Evolutionary conservation across 176 grass and related monocot species (phyloP).

Genomic region (Oryza officinalis): DNA sequence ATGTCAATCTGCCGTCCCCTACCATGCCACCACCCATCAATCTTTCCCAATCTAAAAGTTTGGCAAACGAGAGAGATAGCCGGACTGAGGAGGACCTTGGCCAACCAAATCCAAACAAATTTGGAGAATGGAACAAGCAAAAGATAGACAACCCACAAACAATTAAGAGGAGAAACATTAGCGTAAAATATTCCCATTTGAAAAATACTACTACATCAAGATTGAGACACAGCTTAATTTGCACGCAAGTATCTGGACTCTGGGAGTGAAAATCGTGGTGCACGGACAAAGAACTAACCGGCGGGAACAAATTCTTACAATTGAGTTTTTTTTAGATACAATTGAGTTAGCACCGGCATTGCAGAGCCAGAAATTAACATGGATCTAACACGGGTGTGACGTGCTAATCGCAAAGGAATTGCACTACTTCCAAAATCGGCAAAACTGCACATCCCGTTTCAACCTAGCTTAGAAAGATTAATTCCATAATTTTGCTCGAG

Average conservation of each 20-base stretch:
- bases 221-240: neutral
- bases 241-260: neutral
- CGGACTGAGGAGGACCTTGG: slow-evolving; percentile 9
- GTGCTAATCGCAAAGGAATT: neutral
- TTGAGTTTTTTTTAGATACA: neutral
- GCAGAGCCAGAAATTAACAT: neutral
- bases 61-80: slow-evolving; percentile 36
- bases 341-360: neutral
- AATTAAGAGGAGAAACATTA: neutral
- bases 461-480: neutral
- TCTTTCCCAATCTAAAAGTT: slow-evolving; percentile 43
- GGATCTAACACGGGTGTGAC: neutral
- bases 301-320: neutral
- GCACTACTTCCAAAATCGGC: neutral
- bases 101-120: slow-evolving; percentile 45
- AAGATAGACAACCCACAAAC: slow-evolving; percentile 19
- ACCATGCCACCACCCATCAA: slow-evolving; percentile 34
- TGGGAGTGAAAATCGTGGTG: neutral
- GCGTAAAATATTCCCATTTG: neutral
- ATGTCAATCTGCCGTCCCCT: slow-evolving; percentile 35
- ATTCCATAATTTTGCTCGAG: neutral
- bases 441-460: neutral
- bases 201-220: neutral
- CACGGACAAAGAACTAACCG: neutral
- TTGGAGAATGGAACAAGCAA: slow-evolving; percentile 10